A percentile compares a stretch with the other conserved stretches of the same genome.
Evolutionary conservation across 2,329 filamentous ascomycete genomes (phyloP).

Genomic region (Colletotrichum musae): DNA sequence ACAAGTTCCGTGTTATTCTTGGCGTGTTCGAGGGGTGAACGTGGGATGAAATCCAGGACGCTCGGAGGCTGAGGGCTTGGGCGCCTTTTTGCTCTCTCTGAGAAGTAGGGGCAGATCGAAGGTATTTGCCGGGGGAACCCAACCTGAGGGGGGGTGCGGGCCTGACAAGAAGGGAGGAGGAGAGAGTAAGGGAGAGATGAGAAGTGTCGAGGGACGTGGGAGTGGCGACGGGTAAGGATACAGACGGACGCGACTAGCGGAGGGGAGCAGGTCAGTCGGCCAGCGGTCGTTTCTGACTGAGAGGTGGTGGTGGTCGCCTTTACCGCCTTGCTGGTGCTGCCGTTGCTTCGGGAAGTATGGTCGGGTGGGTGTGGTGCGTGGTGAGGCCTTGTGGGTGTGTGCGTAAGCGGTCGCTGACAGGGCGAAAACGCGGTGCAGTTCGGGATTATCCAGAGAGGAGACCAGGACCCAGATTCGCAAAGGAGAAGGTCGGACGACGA

Average conservation of each 20-base stretch:
- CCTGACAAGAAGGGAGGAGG: conserved; percentile 23
- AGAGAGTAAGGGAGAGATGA: conserved; percentile 5
- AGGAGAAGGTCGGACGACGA: conserved; percentile 7
- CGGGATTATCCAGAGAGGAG: background rate
- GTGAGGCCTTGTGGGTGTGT: conserved; percentile 19
- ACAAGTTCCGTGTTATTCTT: conserved; percentile 37
- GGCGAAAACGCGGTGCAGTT: conserved; percentile 2
- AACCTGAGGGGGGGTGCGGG: conserved; percentile 6
- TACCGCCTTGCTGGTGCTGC: conserved; percentile 38
- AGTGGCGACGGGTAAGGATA: conserved; percentile 36
- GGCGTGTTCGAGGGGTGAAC: conserved; percentile 32
- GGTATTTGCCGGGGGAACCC: conserved; percentile 34
- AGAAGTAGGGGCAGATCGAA: conserved; percentile 23
- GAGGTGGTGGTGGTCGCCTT: conserved; percentile 11
- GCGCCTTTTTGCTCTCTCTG: conserved; percentile 24
- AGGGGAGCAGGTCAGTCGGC: conserved; percentile 31
- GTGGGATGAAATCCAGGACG: conserved; percentile 39
- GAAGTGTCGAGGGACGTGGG: conserved; percentile 7
- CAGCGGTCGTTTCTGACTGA: conserved; percentile 17
- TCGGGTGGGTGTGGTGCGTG: conserved; percentile 24
- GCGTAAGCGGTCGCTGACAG: background rate
- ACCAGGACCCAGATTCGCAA: background rate
- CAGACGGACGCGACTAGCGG: conserved; percentile 22
- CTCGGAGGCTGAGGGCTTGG: conserved; percentile 38
- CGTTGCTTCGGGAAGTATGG: conserved; percentile 30